A percentile compares a stretch with the other conserved stretches of the same genome.
These are phyloP conservation scores for Starmerella vaccinii DNA, from an alignment of 805 yeast genomes.

Conservation along the genomic window DNA sequence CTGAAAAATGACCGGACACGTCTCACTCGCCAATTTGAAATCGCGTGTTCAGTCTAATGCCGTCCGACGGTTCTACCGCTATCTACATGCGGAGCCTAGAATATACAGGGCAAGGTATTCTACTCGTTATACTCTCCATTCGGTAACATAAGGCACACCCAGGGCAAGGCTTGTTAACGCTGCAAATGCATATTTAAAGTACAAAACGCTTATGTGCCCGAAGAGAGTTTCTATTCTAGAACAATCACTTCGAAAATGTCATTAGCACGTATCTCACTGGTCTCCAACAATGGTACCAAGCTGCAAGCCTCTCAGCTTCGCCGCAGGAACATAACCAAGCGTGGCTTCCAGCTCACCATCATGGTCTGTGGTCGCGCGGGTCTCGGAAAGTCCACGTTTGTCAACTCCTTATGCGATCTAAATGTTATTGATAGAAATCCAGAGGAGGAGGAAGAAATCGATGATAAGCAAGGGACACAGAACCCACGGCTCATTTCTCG, in stretches of 20 bases:
- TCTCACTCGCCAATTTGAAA: too few relatives aligned
- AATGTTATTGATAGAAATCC: conserved; percentile 15
- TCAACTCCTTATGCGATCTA: conserved; percentile 52
- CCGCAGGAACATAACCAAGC: conserved; percentile 50
- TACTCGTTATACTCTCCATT: not conserved
- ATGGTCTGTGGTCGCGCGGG: conserved; percentile 69
- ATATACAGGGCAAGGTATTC: not conserved
- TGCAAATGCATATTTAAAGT: too few relatives aligned
- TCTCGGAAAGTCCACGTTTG: conserved; percentile 63
- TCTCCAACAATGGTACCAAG: not conserved
- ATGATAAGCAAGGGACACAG: conserved; percentile 2
- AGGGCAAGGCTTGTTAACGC: not conserved
- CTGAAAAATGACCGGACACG: too few relatives aligned
- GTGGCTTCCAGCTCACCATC: conserved; percentile 43
- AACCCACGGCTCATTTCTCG: conserved; percentile 21
- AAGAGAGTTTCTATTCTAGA: too few relatives aligned
- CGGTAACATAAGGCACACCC: too few relatives aligned
- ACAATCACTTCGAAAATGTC: too few relatives aligned
- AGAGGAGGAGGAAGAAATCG: not conserved
- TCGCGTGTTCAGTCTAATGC: too few relatives aligned
- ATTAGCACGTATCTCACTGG: not conserved
- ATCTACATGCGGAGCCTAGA: too few relatives aligned
- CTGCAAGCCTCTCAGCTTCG: conserved; percentile 31
- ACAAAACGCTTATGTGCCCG: too few relatives aligned
- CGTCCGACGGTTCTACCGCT: too few relatives aligned